Evolutionary conservation across 192 early-diverging fungal genomes (phyloP).

Genomic region (Powellomyces hirtus): DNA sequence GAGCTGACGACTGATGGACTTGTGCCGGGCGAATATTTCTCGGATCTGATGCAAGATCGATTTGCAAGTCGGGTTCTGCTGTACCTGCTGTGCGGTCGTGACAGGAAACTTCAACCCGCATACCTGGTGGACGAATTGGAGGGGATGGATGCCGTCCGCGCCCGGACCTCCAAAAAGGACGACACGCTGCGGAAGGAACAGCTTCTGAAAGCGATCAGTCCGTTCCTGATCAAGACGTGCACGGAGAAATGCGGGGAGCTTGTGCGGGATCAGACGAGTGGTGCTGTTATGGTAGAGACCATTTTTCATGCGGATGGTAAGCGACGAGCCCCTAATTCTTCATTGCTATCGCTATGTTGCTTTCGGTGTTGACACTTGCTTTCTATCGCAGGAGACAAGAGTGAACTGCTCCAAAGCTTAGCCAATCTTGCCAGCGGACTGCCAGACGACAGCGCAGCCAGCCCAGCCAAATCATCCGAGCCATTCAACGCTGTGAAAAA

Average conservation of each 20-base stretch:
- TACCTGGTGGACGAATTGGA: slow-evolving; percentile 69
- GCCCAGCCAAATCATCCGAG: slow-evolving; percentile 24
- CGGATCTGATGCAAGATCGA: slow-evolving; percentile 67
- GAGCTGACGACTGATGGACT: slow-evolving; percentile 39
- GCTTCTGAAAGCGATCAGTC: slow-evolving; percentile 63
- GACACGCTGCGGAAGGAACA: slow-evolving; percentile 62
- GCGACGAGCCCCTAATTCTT: background rate
- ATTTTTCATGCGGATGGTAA: slow-evolving; percentile 31
- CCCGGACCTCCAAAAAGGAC: slow-evolving; percentile 81
- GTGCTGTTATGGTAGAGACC: slow-evolving; percentile 59
- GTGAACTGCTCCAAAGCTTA: slow-evolving; percentile 21
- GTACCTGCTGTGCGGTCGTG: slow-evolving; percentile 78
- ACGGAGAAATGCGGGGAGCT: slow-evolving; percentile 51
- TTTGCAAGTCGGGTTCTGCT: slow-evolving; percentile 78
- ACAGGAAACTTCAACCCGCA: slow-evolving; percentile 67
- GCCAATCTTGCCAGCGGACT: slow-evolving; percentile 15
- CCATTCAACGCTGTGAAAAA: slow-evolving; percentile 58
- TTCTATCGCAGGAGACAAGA: slow-evolving; percentile 29
- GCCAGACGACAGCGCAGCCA: background rate
- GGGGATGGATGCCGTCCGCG: slow-evolving; percentile 65
- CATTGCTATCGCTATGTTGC: background rate
- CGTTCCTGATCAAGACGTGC: slow-evolving; percentile 58
- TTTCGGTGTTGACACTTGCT: background rate
- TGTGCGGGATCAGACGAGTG: slow-evolving; percentile 63
- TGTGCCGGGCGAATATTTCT: slow-evolving; percentile 37